Percentiles rank a stretch among this genome's conserved stretches.
Evolutionary conservation across 129 eudicot species (phyloP).

Genomic region (Smallanthus sonchifolius): DNA sequence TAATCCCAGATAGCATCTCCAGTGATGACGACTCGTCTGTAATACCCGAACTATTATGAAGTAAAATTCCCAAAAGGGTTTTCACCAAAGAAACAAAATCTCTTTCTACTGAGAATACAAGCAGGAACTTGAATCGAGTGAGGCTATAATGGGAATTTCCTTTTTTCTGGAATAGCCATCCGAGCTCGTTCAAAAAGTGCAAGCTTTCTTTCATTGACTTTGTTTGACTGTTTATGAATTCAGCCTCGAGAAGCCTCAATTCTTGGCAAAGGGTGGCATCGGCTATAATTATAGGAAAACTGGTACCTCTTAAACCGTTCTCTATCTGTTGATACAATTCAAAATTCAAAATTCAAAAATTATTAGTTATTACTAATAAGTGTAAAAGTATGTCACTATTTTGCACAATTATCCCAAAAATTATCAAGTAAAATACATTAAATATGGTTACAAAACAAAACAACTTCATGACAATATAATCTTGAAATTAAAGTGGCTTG

Average conservation of each 20-base stretch:
- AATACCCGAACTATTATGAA: conserved; percentile 37
- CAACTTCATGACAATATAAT: background rate
- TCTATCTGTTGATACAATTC: conserved; percentile 51
- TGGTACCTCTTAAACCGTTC: conserved; percentile 63
- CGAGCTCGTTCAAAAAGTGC: conserved; percentile 84
- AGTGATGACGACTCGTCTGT: conserved; percentile 36
- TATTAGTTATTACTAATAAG: too few species aligned
- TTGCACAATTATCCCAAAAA: background rate
- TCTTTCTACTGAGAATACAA: conserved; percentile 64
- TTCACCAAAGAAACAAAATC: conserved; percentile 65
- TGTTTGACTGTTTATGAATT: conserved; percentile 35
- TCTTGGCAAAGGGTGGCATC: conserved; percentile 70
- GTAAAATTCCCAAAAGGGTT: conserved; percentile 60
- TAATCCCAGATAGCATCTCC: conserved; percentile 60
- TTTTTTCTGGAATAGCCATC: conserved; percentile 83
- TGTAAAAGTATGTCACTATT: background rate
- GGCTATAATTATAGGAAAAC: conserved; percentile 85
- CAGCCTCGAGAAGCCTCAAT: conserved; percentile 62
- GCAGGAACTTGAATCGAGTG: conserved; percentile 59
- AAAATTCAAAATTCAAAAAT: background rate
- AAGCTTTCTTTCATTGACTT: conserved; percentile 45
- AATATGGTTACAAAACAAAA: background rate
- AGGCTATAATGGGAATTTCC: conserved; percentile 45
- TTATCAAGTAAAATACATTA: background rate
- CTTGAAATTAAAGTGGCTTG: background rate